Conservation (phyloP, 2,329 filamentous ascomycete genomes). For the Fusarium papillatum region DNA sequence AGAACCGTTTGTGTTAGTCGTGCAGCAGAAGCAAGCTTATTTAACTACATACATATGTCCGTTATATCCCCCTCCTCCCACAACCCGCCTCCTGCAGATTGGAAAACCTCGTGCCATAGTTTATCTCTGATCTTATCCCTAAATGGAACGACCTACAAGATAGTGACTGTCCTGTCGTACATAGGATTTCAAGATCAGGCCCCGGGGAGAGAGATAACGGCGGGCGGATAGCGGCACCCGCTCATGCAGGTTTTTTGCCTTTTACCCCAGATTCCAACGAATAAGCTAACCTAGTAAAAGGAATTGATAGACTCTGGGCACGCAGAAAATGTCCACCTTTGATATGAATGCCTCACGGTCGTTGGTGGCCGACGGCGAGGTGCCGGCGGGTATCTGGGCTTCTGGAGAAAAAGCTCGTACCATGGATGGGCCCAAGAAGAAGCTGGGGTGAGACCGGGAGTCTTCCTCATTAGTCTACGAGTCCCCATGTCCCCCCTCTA, state of each 20-base stretch:
- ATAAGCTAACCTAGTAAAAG: slow-evolving; percentile 13
- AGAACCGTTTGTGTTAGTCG: not conserved
- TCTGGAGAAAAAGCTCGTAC: not conserved
- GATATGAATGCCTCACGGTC: slow-evolving; percentile 8
- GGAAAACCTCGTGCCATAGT: not conserved
- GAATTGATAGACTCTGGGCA: not conserved
- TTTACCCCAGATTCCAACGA: slow-evolving; percentile 31
- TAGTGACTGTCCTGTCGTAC: slow-evolving; percentile 16
- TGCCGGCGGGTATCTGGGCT: slow-evolving; percentile 21
- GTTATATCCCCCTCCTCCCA: not conserved
- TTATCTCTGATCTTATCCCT: slow-evolving; percentile 11
- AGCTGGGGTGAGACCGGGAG: not conserved
- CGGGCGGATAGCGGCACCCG: not conserved
- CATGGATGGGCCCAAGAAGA: not conserved
- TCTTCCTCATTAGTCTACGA: not conserved
- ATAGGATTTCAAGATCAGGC: slow-evolving; percentile 4
- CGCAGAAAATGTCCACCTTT: slow-evolving; percentile 9
- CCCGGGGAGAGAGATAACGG: slow-evolving; percentile 27
- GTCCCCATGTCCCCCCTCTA: not conserved
- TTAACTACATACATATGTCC: slow-evolving; percentile 25
- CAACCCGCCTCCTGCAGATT: not conserved
- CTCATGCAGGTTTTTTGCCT: not conserved
- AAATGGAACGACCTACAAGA: slow-evolving; percentile 6
- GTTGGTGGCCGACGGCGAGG: slow-evolving; percentile 29
- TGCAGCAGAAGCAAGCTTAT: not conserved